Conservation (phyloP, 164 flowering plant species). For the Macadamia integrifolia region DNA sequence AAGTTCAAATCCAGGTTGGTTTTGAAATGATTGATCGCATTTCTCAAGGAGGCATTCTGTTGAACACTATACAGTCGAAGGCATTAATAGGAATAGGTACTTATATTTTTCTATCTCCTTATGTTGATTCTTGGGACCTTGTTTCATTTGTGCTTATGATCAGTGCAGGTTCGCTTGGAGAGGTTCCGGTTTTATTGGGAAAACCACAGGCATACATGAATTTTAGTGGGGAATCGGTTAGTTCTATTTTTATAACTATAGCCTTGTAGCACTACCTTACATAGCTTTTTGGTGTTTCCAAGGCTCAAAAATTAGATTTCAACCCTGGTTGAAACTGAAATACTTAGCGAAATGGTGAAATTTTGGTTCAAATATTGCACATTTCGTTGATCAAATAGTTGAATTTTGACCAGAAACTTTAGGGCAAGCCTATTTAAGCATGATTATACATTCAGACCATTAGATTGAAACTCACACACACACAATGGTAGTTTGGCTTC, state of each 20-base stretch:
- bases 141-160: neutral
- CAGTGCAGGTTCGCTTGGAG: constrained; percentile 84
- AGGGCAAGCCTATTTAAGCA: no score
- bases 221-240: constrained; percentile 91
- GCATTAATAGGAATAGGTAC: constrained; percentile 89
- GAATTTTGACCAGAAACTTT: no score
- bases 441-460: no score
- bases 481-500: no score
- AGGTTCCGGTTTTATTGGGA: constrained; percentile 81
- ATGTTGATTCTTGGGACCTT: neutral
- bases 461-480: no score
- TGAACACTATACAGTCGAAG: constrained; percentile 95
- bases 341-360: no score
- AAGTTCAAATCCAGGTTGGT: constrained; percentile 53
- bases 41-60: constrained; percentile 57
- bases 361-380: no score
- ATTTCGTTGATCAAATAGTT: no score
- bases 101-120: neutral
- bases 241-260: constrained; percentile 20
- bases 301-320: no score
- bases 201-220: constrained; percentile 97
- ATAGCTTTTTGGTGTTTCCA: neutral
- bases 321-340: no score
- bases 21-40: constrained; percentile 96
- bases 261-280: neutral